Base-by-base conservation (phyloP, 179 eudicot species). In the Beta macrorhiza region DNA sequence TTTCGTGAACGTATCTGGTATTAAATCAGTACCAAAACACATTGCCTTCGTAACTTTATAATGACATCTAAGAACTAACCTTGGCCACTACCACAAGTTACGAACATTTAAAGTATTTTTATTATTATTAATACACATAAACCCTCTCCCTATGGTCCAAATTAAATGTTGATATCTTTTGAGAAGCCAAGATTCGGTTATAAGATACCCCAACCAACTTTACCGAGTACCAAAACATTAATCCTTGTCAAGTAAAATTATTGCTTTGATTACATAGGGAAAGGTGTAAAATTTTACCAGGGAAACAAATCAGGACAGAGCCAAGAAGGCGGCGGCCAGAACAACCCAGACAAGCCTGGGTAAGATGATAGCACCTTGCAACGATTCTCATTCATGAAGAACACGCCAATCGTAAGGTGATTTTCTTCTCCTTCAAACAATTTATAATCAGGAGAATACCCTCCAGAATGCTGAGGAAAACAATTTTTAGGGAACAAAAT, bases 261-360 rank as follows among this genome's bases (percentile, higher is more conserved):
- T 32, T 32, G 37, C 37, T 32, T 32, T 32, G 9, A 64, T 10
- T 64, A 25, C 15, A 22, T 64, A 64, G 7, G 19, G 4, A 20
- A 32, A 29, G 16, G 25, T 2, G 16, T 12, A 11, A 25, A 20
- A 49, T 19, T 76, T 76, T 25, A 76, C 79, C 69, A 42, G 49
- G 77, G 58, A 6, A 20, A 49, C 25, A 69, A 47, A 42, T 76
- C 70, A 25, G 79, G 68, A 17, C 45, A 51, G 63, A 78, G 32
- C 80, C 80, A 78, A 52, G 80, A 52, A 65, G 80, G 80, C 19
- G 80, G 73, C n/a, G 80, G 80, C 80, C 80, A 78, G 52, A 78
- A 78, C 47, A 53, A 32, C 16, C 67, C 61, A 4, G 80, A 78
- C 3, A 65, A 67, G 9, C 74, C 19, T 9, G 80, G 73, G 10